Percentiles rank a stretch among this genome's conserved stretches.
These are phyloP conservation scores for Russula earlei DNA, from an alignment of 768 basidiomycete genomes.

Conservation along the genomic window DNA sequence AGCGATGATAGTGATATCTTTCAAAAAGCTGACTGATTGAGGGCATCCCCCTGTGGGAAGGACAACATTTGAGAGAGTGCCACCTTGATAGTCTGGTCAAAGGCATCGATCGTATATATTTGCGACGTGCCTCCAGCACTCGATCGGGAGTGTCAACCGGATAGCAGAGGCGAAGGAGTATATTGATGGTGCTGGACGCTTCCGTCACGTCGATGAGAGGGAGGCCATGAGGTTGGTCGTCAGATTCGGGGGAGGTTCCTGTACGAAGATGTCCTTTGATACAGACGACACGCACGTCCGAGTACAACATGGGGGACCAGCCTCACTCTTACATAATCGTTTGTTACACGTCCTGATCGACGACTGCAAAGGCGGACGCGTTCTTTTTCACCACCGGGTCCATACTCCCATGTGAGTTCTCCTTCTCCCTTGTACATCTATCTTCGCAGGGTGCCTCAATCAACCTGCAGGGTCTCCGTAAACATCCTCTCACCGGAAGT, in stretches of 20 bases:
- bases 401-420: constrained; percentile 1
- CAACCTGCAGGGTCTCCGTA: constrained; percentile 33
- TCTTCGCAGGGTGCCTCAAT: neutral
- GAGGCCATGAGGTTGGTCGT: neutral
- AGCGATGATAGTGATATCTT: constrained; percentile 13
- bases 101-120: constrained; percentile 16
- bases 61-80: constrained; percentile 6
- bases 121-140: constrained; percentile 13
- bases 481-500: constrained; percentile 60
- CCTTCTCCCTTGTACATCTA: no score
- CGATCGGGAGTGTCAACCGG: constrained; percentile 11
- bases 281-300: constrained; percentile 11
- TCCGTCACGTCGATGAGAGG: constrained; percentile 11
- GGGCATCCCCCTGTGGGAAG: neutral
- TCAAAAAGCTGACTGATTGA: neutral
- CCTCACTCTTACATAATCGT: no score
- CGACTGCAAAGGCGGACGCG: no score
- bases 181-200: constrained; percentile 1
- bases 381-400: neutral
- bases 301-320: constrained; percentile 11
- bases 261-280: constrained; percentile 17
- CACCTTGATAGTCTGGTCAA: constrained; percentile 8
- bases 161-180: constrained; percentile 15
- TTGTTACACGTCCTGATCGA: no score
- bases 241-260: neutral